Conservation (phyloP, 805 yeast genomes). For the Saccharomycopsis oosterbeekiorum region DNA sequence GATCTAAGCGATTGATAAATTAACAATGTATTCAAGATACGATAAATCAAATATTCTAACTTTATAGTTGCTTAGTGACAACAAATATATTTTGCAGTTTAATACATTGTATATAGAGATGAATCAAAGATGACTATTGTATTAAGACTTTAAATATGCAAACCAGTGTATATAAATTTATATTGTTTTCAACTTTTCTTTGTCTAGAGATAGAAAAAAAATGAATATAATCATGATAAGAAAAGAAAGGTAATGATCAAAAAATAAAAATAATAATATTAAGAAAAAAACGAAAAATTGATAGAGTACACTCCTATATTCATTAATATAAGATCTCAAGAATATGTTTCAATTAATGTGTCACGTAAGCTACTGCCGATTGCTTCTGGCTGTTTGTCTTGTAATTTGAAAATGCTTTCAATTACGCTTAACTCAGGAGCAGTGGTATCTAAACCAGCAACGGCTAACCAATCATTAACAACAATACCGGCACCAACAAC, state of each 20-base stretch:
- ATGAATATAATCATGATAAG: background rate
- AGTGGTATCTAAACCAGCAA: constrained; percentile 93
- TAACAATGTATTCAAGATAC: background rate
- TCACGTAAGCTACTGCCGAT: constrained; percentile 81
- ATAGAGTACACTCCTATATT: background rate
- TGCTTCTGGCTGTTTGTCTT: constrained; percentile 83
- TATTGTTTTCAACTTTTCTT: background rate
- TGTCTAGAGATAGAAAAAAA: background rate
- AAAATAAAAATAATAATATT: background rate
- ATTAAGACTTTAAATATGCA: background rate
- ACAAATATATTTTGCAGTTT: background rate
- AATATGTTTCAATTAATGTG: constrained; percentile 85
- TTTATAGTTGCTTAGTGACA: background rate
- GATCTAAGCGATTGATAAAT: too few relatives aligned
- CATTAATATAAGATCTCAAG: constrained; percentile 30
- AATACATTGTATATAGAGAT: background rate
- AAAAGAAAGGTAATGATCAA: background rate
- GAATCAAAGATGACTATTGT: background rate
- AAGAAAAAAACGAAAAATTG: background rate
- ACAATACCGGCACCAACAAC: constrained; percentile 99
- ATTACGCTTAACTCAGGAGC: constrained; percentile 97
- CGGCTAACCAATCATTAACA: constrained; percentile 97
- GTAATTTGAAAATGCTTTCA: constrained; percentile 90
- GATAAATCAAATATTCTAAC: background rate
- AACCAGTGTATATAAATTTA: background rate